A percentile compares a stretch with the other conserved stretches of the same genome.
Conservation (phyloP, 1,284 basidiomycete species). For the Xerocomus minutiporus region DNA sequence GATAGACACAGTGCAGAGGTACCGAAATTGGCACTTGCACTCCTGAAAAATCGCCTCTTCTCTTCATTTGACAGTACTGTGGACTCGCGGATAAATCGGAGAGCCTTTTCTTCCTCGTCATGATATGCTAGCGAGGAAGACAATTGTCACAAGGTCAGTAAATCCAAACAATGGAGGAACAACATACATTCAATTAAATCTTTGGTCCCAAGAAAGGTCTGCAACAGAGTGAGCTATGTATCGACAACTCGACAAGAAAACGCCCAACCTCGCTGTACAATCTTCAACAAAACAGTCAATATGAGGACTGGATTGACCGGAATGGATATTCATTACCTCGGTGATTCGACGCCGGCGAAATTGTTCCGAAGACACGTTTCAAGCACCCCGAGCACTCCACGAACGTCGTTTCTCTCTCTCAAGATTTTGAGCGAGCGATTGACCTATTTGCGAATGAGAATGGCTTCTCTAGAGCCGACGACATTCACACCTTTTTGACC, state of each 20-base stretch:
- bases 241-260: background rate
- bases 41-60: conserved; percentile 90
- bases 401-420: conserved; percentile 71
- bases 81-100: conserved; percentile 73
- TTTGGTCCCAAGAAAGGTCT: conserved; percentile 91
- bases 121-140: conserved; percentile 60
- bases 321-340: conserved; percentile 43
- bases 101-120: conserved; percentile 69
- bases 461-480: background rate
- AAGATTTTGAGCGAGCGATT: conserved; percentile 59
- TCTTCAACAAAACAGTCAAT: conserved; percentile 35
- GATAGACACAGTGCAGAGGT: conserved; percentile 89
- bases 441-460: conserved; percentile 41
- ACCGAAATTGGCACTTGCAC: conserved; percentile 85
- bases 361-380: conserved; percentile 91
- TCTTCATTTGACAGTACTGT: conserved; percentile 77
- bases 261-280: conserved; percentile 82
- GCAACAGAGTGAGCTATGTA: conserved; percentile 7
- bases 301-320: background rate
- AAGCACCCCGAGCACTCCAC: conserved; percentile 84
- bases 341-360: conserved; percentile 92
- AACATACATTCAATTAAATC: conserved; percentile 73
- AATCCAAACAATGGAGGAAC: background rate
- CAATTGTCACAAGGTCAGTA: background rate
- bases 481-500: conserved; percentile 57